phyloP scores from a whole-genome alignment of 495 filamentous ascomycete species.

The Cercophora scortea region DNA sequence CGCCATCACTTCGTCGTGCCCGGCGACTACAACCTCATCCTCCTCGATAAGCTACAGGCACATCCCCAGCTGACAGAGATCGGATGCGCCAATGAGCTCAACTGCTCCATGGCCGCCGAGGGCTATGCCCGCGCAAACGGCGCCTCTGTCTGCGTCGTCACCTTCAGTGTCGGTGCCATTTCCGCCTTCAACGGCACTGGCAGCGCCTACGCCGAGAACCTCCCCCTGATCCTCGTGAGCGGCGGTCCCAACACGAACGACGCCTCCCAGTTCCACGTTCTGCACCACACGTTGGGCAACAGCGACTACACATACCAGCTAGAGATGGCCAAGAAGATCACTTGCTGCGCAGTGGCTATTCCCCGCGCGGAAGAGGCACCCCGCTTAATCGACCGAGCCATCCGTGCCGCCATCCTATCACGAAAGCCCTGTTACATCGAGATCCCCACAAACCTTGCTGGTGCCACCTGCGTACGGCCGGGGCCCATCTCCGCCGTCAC shows the following conservation, averaged over 20 bases:
- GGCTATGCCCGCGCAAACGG: conserved; percentile 69
- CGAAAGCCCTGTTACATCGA: conserved; percentile 73
- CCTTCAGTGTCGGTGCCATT: conserved; percentile 69
- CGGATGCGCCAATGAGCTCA: conserved; percentile 70
- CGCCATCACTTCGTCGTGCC: conserved; percentile 56
- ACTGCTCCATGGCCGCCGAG: conserved; percentile 68
- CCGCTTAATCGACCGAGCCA: conserved; percentile 64
- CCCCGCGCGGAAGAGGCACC: conserved; percentile 59
- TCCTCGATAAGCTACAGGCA: conserved; percentile 55
- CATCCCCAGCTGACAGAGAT: conserved; percentile 53
- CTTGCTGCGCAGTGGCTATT: conserved; percentile 55
- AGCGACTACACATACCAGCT: conserved; percentile 65
- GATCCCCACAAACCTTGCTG: conserved; percentile 73
- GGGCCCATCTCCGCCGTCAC: conserved; percentile 15
- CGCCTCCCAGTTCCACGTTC: conserved; percentile 49
- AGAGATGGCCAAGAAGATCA: conserved; percentile 59
- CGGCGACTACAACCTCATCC: conserved; percentile 63
- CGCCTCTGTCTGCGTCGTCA: conserved; percentile 61
- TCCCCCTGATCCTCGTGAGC: conserved; percentile 71
- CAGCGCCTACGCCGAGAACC: conserved; percentile 62
- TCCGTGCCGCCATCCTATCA: conserved; percentile 64
- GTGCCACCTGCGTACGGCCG: conserved; percentile 20
- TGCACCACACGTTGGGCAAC: conserved; percentile 86
- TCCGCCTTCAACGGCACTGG: conserved; percentile 63
- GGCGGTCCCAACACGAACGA: conserved; percentile 52